Conservation (phyloP, 352 stramenopile genomes). For the Globisporangium solare region DNA sequence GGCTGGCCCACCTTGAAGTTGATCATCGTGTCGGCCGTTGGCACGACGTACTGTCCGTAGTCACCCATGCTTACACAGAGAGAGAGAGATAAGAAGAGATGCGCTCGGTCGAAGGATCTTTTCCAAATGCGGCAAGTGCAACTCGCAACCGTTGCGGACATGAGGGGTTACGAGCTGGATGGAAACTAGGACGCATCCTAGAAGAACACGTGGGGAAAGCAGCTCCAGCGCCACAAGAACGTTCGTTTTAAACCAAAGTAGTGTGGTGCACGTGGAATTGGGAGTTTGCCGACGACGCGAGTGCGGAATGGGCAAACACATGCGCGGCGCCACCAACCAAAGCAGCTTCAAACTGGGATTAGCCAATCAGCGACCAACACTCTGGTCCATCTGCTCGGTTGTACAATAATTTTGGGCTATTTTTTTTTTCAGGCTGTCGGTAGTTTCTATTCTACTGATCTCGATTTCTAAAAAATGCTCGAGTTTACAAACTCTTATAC, state of each 20-base stretch:
- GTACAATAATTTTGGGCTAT: background rate
- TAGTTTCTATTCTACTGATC: background rate
- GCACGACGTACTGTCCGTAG: conserved; percentile 83
- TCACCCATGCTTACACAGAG: conserved; percentile 59
- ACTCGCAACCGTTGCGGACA: background rate
- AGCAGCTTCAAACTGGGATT: background rate
- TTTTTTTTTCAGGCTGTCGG: background rate
- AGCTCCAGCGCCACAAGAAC: conserved; percentile 11
- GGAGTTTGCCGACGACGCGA: background rate
- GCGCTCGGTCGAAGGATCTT: conserved; percentile 11
- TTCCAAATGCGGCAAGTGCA: background rate
- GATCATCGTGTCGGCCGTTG: conserved; percentile 75
- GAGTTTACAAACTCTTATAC: background rate
- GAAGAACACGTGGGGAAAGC: conserved; percentile 8
- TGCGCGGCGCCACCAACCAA: conserved; percentile 5
- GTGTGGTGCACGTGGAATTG: background rate
- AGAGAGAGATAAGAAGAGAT: background rate
- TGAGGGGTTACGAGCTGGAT: background rate
- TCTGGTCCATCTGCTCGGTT: background rate
- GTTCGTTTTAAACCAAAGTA: background rate
- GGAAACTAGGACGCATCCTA: conserved; percentile 4
- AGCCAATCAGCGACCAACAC: background rate
- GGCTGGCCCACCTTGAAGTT: conserved; percentile 91
- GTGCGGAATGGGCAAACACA: background rate
- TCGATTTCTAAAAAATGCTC: background rate